These are phyloP conservation scores for Solanum sitiens DNA, from an alignment of 257 asterid species.

Conservation along the genomic window DNA sequence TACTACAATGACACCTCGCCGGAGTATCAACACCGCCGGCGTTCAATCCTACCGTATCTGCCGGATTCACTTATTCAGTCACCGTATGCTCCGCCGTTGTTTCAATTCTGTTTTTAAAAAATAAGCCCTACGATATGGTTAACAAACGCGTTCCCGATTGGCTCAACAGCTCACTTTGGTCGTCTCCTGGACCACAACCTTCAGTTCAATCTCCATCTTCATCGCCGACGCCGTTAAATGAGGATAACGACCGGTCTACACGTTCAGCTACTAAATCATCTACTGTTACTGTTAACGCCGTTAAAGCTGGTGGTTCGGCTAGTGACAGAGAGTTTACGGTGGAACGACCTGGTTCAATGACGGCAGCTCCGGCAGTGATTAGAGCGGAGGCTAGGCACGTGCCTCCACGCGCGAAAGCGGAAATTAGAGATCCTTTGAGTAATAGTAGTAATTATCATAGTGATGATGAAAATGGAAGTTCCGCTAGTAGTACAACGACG, in stretches of 20 bases:
- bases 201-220: neutral
- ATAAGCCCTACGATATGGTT: neutral
- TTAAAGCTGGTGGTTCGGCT: neutral
- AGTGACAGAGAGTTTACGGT: neutral
- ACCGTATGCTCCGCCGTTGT: neutral
- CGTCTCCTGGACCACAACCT: constrained; percentile 24
- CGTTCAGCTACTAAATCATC: constrained; percentile 6
- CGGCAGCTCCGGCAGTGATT: constrained; percentile 21
- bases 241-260: neutral
- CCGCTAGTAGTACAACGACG: constrained; percentile 18
- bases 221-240: constrained; percentile 17
- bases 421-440: constrained; percentile 49
- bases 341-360: constrained; percentile 20
- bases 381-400: constrained; percentile 19
- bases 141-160: constrained; percentile 55
- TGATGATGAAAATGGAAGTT: constrained; percentile 41
- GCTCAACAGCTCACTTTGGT: constrained; percentile 79
- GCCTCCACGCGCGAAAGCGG: constrained; percentile 23
- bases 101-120: neutral
- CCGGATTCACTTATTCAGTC: neutral
- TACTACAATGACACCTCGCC: neutral
- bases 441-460: constrained; percentile 12
- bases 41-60: neutral
- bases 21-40: neutral
- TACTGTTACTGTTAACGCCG: neutral